A percentile compares a stretch with the other conserved stretches of the same genome.
Conservation (phyloP, 805 yeast genomes). For the Hanseniaspora jakobsenii region DNA sequence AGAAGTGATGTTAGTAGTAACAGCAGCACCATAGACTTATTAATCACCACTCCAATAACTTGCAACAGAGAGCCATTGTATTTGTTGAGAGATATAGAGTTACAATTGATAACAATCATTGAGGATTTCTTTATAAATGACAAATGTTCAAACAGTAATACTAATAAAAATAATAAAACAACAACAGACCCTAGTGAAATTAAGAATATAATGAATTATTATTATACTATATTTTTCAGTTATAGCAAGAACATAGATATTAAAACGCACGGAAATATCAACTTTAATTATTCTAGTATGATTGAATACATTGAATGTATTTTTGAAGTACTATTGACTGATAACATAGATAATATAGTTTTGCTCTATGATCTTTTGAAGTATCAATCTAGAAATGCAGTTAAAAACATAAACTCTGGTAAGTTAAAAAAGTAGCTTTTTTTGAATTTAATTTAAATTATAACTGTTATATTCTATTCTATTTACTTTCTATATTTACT, state of each 20-base stretch:
- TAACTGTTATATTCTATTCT: too few species aligned
- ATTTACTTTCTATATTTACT: too few species aligned
- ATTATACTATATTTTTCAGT: slow-evolving; percentile 13
- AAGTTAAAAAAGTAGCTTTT: neutral
- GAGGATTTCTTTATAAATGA: neutral
- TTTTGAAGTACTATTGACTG: slow-evolving; percentile 5
- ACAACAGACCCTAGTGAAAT: too few species aligned
- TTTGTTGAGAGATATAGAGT: slow-evolving; percentile 18
- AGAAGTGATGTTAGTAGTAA: neutral
- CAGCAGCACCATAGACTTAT: slow-evolving; percentile 16
- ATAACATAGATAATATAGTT: neutral
- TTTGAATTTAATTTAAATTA: too few species aligned
- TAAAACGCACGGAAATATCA: neutral
- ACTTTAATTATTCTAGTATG: slow-evolving; percentile 5
- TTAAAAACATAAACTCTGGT: neutral
- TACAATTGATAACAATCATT: slow-evolving; percentile 15
- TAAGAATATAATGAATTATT: slow-evolving; percentile 8
- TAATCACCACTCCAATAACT: slow-evolving; percentile 19
- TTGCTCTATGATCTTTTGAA: slow-evolving; percentile 5
- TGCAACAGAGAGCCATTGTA: slow-evolving; percentile 18
- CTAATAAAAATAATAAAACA: too few species aligned
- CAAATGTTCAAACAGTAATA: neutral
- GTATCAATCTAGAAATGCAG: slow-evolving; percentile 6
- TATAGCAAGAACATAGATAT: slow-evolving; percentile 14
- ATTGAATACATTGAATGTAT: slow-evolving; percentile 9